Base-by-base conservation (phyloP, 2,329 filamentous ascomycete species). In the Botrytis aclada region DNA sequence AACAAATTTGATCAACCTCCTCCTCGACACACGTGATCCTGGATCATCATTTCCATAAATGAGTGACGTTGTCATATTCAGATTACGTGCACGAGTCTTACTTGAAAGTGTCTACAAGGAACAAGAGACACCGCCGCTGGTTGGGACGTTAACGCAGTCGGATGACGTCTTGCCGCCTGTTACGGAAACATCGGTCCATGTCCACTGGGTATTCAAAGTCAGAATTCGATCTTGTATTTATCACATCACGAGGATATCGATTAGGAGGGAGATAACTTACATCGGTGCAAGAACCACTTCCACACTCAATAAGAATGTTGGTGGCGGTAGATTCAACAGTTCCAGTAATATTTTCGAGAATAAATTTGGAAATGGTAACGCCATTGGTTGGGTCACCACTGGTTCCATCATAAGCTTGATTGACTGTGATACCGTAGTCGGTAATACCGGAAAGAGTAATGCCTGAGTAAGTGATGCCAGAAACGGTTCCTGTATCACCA, bases 341-440 rank as follows among this genome's bases (percentile, higher is more conserved):
- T 43, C 85, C 86, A 3, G 75, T 82, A 74, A 87, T 81, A 73
- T 82, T 79, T 63, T 81, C 79, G 66, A 88, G 78, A 1, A 81
- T 84, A 10, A 88, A 75, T 12, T 82, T 83, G 16, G 84, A 86
- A 77, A 87, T 87, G 37, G 84, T 84, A 18, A 88, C 84, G 43
- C 86, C 85, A 39, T 77, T 76, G 51, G 84, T 86, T 18, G 85
- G 0, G n/a, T 80, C 12, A 29, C 85, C 85, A 12, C 81, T 84
- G 6, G 83, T 84, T 74, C 86, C 86, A 76, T 84, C 77, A 75
- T 87, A 87, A 77, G 88, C 85, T 82, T 90, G 88, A 80, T 88
- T 83, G 72, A 90, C 84, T 65, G 88, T 78, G 51, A 82, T 82
- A 73, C 83, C 84, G 78, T 89, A 88, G 34, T 84, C 81, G 70